Base-by-base conservation (phyloP, 148 eudicot genomes). In the Cornus suecica region DNA sequence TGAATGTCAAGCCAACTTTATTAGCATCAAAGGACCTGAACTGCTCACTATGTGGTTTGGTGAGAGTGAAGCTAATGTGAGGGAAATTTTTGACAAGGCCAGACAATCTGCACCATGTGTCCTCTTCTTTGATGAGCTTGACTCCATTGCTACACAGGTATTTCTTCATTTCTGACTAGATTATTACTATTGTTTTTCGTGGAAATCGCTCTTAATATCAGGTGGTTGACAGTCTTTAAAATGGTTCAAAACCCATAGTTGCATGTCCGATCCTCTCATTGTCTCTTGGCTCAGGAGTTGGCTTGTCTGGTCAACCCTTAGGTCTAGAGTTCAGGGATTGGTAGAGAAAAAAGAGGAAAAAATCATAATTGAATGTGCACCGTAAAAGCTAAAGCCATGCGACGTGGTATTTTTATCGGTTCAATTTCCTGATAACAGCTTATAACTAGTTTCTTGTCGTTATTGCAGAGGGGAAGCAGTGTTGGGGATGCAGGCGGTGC, bases 1-100 rank as follows among this genome's bases (percentile, higher is more conserved):
- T 64, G 89, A 83, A 63, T 86, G 86, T 56, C 89, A 83, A 70
- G 89, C 89, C 67, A 86, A 86, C 63, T 84, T 86, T 75, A 84
- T 86, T 52, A 86, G 89, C 62, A 54, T 86, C 16, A 86, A 86
- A 72, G 87, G 89, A 63, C 87, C 89, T 7, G 89, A 86, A 67
- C 72, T 86, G 80, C 83, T 86, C 23, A 86, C 89, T 22, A 87
- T 87, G 90, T 87, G 88, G 90, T 85, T 87, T 63, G 90, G 88
- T 66, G 90, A 87, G 74, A 84, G 88, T 71, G 90, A 87, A 74
- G 90, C 88, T 45, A 87, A 87, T 85, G 90, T 87, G 45, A 75
- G 86, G 1, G 88, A 85, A 65, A 85, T 85, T n/a, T 87, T 87
- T 68, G 90, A 87, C 83, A 87, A 87, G 73, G 90, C 90, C 69